A percentile compares a stretch with the other conserved stretches of the same genome.
Evolutionary conservation across 2,329 filamentous ascomycete genomes (phyloP).

Genomic region (Diaporthe sp.): DNA sequence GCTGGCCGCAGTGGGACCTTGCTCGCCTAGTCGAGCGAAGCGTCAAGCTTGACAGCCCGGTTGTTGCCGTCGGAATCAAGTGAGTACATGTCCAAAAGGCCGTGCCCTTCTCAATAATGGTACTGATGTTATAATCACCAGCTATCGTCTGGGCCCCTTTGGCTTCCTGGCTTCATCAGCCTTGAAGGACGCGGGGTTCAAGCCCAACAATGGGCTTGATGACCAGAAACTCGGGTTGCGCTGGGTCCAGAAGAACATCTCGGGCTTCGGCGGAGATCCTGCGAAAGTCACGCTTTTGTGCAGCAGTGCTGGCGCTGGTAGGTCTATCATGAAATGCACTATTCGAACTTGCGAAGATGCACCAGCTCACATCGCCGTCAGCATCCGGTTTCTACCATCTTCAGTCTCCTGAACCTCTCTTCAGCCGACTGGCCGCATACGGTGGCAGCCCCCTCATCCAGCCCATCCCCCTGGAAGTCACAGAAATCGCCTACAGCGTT

Average conservation of each 20-base stretch:
- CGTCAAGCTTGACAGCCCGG: conserved; percentile 56
- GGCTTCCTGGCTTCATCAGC: conserved; percentile 65
- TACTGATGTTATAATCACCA: conserved; percentile 40
- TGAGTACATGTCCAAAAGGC: conserved; percentile 43
- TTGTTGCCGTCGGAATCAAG: conserved; percentile 62
- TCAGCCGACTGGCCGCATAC: conserved; percentile 34
- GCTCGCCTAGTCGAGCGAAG: conserved; percentile 60
- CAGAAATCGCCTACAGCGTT: conserved; percentile 34
- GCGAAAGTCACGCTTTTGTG: conserved; percentile 55
- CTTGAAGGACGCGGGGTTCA: conserved; percentile 59
- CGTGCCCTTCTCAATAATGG: too few species aligned
- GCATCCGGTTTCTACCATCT: conserved; percentile 39
- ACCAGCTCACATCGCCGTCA: background rate
- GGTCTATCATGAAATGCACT: conserved; percentile 35
- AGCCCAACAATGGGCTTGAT: conserved; percentile 59
- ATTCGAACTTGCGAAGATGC: background rate
- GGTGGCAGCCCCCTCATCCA: conserved; percentile 38
- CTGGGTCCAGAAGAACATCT: conserved; percentile 52
- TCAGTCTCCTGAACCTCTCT: conserved; percentile 37
- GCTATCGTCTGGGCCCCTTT: conserved; percentile 61
- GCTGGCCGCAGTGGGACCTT: conserved; percentile 66
- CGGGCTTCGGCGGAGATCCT: conserved; percentile 53
- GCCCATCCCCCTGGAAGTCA: conserved; percentile 19
- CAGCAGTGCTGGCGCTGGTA: conserved; percentile 63
- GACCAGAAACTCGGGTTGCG: conserved; percentile 53